These are phyloP conservation scores for Penicillium desertorum DNA, from an alignment of 495 filamentous ascomycete species.

Conservation along the genomic window DNA sequence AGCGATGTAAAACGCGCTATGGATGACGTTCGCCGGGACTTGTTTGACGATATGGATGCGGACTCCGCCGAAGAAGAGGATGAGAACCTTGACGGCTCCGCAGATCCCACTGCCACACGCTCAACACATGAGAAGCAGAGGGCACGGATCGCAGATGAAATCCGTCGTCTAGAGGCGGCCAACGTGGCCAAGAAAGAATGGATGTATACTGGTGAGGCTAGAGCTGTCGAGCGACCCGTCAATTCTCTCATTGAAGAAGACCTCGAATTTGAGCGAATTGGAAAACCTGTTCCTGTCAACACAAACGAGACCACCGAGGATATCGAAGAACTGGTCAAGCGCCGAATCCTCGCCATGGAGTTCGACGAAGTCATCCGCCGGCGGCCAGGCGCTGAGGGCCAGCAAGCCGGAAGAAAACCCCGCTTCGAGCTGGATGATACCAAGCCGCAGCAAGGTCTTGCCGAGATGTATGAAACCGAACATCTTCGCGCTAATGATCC, in stretches of 20 bases:
- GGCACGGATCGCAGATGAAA: conserved; percentile 82
- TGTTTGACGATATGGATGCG: conserved; percentile 73
- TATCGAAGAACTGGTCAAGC: conserved; percentile 92
- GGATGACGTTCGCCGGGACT: conserved; percentile 81
- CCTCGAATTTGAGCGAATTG: conserved; percentile 92
- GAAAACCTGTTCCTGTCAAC: conserved; percentile 91
- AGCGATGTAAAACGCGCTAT: conserved; percentile 82
- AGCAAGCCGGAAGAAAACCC: conserved; percentile 60
- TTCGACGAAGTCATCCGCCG: conserved; percentile 91
- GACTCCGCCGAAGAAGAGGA: conserved; percentile 53
- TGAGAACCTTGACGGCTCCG: conserved; percentile 31
- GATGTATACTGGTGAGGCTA: conserved; percentile 87
- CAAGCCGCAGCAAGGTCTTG: conserved; percentile 81
- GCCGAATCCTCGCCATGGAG: conserved; percentile 83
- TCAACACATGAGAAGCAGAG: conserved; percentile 86
- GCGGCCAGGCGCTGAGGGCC: conserved; percentile 58
- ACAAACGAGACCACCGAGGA: conserved; percentile 90
- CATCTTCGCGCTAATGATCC: conserved; percentile 77
- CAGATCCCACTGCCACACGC: conserved; percentile 55
- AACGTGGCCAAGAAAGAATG: conserved; percentile 90
- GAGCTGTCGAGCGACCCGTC: conserved; percentile 73
- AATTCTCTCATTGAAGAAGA: conserved; percentile 96
- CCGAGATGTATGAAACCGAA: conserved; percentile 92
- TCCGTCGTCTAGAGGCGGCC: conserved; percentile 82
- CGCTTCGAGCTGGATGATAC: conserved; percentile 80